Base-by-base conservation (phyloP, 192 early-diverging fungal species). In the Funneliformis geosporum region DNA sequence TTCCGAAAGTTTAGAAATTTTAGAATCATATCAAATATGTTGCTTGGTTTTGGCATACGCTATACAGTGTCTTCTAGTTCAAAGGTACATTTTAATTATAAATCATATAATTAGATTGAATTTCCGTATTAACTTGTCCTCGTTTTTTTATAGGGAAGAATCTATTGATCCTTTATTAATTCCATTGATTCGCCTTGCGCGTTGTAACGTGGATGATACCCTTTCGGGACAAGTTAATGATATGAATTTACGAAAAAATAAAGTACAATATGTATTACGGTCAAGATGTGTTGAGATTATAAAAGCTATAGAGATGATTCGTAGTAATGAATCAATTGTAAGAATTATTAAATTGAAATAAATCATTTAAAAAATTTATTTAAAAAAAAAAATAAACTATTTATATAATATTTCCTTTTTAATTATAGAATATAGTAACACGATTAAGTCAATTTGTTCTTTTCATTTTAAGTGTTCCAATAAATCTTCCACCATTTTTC, bases 1-100 rank as follows among this genome's bases (percentile, higher is more conserved):
- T 60, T 21, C 40, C 11, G 60, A 76, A 43, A 76, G 74, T 62
- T 60, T 76, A 11, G 55, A 33, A 62, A 62, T 76, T 11, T 23
- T 76, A 23, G 74, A 76, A 44, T 76, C 74, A 62, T 76, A 62
- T 55, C 44, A 55, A 12, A 74, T 74, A 59, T 74, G 47, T 27
- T 74, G 73, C 28, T 55, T 74, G 28, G 47, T 76, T 1, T 38
- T 76, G n/a, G 10, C 42, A 12, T 40, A 62, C 10, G 74, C 39
- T 23, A 61, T 76, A 61, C 55, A 61, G 38, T 33, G 28, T 76
- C n/a, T 62, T 27, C 23, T 76, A 3, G 3, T 39, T 7, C 40
- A n/a, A 11, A 46, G 16, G 69, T 44, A 71, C 10, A 40, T 40
- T 71, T 25, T 44, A 40, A 40, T 11, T 0, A 33, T 33, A 14